A percentile compares a stretch with the other conserved stretches of the same genome.
These are phyloP conservation scores for Kazachstania taianensis DNA, from an alignment of 805 yeast species.

Conservation along the genomic window DNA sequence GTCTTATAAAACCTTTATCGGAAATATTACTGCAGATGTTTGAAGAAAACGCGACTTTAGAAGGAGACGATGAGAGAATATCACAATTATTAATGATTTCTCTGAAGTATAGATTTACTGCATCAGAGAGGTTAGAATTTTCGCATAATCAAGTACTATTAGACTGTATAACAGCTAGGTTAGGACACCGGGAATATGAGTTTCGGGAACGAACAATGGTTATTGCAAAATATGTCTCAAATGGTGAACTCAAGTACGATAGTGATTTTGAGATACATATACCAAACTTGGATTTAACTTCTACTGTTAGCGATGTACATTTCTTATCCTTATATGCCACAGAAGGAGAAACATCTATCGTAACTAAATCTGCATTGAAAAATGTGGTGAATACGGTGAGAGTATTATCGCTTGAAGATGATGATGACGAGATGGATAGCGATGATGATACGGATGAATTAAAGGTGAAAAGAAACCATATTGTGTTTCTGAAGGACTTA, in stretches of 20 bases:
- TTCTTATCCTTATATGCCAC: too few species aligned
- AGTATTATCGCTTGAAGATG: too few species aligned
- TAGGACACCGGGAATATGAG: conserved; percentile 13
- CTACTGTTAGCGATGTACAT: too few species aligned
- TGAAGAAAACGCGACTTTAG: conserved; percentile 1
- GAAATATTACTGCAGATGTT: background rate
- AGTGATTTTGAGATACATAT: conserved; percentile 18
- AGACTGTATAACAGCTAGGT: conserved; percentile 23
- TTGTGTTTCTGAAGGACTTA: conserved; percentile 68
- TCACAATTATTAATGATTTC: conserved; percentile 16
- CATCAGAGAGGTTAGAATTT: conserved; percentile 6
- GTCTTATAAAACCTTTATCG: background rate
- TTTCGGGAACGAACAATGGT: conserved; percentile 29
- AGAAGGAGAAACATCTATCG: too few species aligned
- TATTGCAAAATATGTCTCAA: conserved; percentile 23
- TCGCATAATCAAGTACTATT: conserved; percentile 16
- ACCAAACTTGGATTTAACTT: conserved; percentile 10
- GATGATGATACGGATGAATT: conserved; percentile 29
- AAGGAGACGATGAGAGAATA: conserved; percentile 6
- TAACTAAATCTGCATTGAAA: too few species aligned
- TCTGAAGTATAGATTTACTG: conserved; percentile 6
- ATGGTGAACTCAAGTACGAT: conserved; percentile 20
- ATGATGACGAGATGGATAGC: conserved; percentile 18
- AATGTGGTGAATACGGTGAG: too few species aligned
- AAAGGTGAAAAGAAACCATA: conserved; percentile 32